Evolutionary conservation across 208 protist genomes (phyloP), one percentile per base, ranked within the genome.

Genomic region (Crithidia sp.): DNA sequence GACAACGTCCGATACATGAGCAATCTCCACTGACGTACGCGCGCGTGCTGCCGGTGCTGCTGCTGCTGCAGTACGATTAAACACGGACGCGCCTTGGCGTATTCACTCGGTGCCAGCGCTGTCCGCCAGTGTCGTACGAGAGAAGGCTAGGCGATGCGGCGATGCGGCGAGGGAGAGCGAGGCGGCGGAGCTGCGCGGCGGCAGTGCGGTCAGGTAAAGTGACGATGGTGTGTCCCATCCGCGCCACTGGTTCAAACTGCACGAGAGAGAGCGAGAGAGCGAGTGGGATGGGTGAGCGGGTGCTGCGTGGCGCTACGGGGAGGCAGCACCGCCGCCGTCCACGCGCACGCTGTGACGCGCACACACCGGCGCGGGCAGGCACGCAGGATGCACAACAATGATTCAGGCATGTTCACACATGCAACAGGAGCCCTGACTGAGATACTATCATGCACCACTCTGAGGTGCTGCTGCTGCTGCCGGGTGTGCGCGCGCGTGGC

Each of bases 91-190:
- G 67, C 67, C 55, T 53, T 44, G 56, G 67, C 67, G 47, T 71
- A 71, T 55, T 55, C 28, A 28, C 67, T 71, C 49, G 53, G 67
- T 71, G 67, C 67, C 58, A 37, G 67, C 67, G 67, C 55, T 50
- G 67, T 71, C 67, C 67, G 67, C 67, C 67, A 71, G 67, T 71
- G 67, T 71, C 67, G 67, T 62, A 71, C 67, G 67, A 71, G 67
- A 71, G 37, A 41, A 39, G 8, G 28, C 28, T 28, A 40, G 45
- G 49, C 2, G 5, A 41, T 16, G 66, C n/a, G n/a, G n/a, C n/a
- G n/a, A n/a, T n/a, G n/a, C 28, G 17, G 50, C 39, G 4, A 17
- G 17, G 50, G 50, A 7, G 7, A 17, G 50, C 12, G 28, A 55
- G 50, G 6, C 7, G 50, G 50, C 7, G 50, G 6, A 17, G 65